These are phyloP conservation scores for Bruguiera parviflora DNA, from an alignment of 345 rosid genomes.

Conservation along the genomic window DNA sequence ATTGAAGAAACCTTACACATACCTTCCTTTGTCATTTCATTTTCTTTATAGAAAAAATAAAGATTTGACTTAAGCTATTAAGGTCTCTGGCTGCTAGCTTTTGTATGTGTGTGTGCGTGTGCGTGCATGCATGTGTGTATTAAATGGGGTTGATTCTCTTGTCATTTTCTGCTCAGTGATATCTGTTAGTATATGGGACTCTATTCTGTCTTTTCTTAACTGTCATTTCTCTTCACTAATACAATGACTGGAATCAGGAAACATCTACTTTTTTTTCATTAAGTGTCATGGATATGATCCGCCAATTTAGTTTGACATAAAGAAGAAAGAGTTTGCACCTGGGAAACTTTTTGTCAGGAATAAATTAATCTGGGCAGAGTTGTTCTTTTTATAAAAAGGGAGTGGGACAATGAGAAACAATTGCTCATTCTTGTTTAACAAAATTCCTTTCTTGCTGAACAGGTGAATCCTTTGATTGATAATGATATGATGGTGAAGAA, in stretches of 20 bases:
- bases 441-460: conserved; percentile 13
- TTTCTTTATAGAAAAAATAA: not conserved
- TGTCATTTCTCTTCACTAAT: too few species aligned
- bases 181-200: not conserved
- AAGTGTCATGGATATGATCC: conserved; percentile 9
- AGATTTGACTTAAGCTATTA: conserved; percentile 13
- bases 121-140: too few species aligned
- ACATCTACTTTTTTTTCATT: conserved; percentile 14
- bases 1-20: conserved; percentile 31
- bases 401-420: conserved; percentile 14
- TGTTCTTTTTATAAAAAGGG: conserved; percentile 10
- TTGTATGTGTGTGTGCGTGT: not conserved
- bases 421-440: conserved; percentile 16
- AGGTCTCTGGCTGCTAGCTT: conserved; percentile 28
- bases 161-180: conserved; percentile 33
- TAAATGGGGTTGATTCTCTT: conserved; percentile 30
- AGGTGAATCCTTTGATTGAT: conserved; percentile 18
- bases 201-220: too few species aligned
- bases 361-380: conserved; percentile 23
- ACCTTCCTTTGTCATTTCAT: conserved; percentile 26
- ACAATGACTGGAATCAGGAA: conserved; percentile 43
- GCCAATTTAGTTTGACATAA: conserved; percentile 19
- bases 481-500: conserved; percentile 21
- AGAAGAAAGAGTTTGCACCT: conserved; percentile 44
- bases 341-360: conserved; percentile 38